These are phyloP conservation scores for Cladorrhinum sp. DNA, from an alignment of 2,329 filamentous ascomycete genomes.

Conservation along the genomic window DNA sequence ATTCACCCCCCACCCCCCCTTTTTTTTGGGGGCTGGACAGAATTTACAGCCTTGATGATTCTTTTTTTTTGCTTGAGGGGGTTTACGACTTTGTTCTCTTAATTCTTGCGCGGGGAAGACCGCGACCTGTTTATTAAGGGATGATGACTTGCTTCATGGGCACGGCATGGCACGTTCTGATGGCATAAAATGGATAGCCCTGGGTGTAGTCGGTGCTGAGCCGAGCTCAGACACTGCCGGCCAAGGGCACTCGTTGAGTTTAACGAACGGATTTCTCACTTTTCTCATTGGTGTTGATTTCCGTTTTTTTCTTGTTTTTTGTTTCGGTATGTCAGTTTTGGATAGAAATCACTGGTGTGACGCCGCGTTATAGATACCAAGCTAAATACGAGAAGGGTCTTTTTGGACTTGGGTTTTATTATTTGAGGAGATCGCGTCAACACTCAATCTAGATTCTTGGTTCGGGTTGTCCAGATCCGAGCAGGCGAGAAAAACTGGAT, in stretches of 20 bases:
- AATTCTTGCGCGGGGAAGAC: not conserved
- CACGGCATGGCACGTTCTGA: not conserved
- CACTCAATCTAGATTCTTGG: no score
- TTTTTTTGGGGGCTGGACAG: not conserved
- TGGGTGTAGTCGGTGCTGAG: not conserved
- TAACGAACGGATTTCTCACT: not conserved
- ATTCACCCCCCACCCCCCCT: no score
- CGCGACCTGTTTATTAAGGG: not conserved
- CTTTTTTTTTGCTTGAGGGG: not conserved
- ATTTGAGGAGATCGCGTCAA: no score
- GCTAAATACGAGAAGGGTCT: not conserved
- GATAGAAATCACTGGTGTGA: not conserved
- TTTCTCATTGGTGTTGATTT: not conserved
- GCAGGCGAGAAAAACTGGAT: not conserved
- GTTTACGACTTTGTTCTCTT: slow-evolving; percentile 7
- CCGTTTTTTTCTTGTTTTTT: not conserved
- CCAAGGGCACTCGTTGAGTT: not conserved
- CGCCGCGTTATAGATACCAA: not conserved
- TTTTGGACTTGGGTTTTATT: not conserved
- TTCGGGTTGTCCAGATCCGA: not conserved
- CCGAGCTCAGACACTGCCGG: no score
- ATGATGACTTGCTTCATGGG: not conserved
- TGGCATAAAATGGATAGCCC: slow-evolving; percentile 5
- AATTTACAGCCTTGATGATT: not conserved
- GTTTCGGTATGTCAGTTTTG: not conserved